Conservation (phyloP, 148 eudicot species). For the Heliosperma pusillum region DNA sequence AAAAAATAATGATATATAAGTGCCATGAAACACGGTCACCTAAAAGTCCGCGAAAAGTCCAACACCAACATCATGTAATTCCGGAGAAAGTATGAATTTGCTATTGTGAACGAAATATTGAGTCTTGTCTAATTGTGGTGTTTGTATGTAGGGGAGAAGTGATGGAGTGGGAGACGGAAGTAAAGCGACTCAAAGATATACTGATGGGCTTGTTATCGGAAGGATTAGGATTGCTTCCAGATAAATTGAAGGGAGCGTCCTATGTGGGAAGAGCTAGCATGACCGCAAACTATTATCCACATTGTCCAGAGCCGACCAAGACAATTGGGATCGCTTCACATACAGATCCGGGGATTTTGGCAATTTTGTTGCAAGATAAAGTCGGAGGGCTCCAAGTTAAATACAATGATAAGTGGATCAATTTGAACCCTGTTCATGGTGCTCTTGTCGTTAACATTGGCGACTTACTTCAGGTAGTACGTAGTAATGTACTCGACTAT, state of each 20-base stretch:
- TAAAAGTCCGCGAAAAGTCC: too few relatives aligned
- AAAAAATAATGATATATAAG: too few relatives aligned
- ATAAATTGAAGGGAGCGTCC: conserved; percentile 24
- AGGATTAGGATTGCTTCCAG: conserved; percentile 33
- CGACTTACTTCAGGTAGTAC: conserved; percentile 48
- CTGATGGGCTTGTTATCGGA: conserved; percentile 37
- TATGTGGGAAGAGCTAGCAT: conserved; percentile 19
- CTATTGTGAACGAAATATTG: too few relatives aligned
- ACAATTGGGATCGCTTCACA: conserved; percentile 41
- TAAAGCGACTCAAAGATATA: conserved; percentile 22
- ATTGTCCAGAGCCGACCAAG: conserved; percentile 42
- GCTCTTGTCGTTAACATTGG: conserved; percentile 46
- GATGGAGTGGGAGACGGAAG: conserved; percentile 42
- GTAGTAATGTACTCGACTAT: too few relatives aligned
- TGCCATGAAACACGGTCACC: too few relatives aligned
- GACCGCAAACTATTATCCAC: conserved; percentile 38
- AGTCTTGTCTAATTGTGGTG: too few relatives aligned
- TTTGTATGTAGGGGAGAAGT: conserved; percentile 23
- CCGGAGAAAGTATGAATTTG: too few relatives aligned
- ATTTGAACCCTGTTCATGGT: conserved; percentile 38
- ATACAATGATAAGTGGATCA: conserved; percentile 31
- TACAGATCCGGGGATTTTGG: conserved; percentile 41
- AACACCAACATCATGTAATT: too few relatives aligned
- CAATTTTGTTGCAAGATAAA: conserved; percentile 42
- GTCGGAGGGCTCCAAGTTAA: conserved; percentile 50